Base-by-base conservation (phyloP, 306 rosid genomes). In the Gastrolobium bilobum region DNA sequence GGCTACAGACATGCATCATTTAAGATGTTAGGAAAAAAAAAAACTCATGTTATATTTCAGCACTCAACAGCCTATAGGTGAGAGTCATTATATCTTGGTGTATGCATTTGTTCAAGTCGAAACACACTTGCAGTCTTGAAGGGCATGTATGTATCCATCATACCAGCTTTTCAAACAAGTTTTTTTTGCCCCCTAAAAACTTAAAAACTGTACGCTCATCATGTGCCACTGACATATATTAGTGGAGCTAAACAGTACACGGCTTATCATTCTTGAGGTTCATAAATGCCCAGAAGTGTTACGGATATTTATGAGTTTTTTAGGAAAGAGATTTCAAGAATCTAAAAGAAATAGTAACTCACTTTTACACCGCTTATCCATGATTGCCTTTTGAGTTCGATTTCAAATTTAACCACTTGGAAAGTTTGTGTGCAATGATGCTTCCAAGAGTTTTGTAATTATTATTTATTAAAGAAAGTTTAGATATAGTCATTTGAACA, bases 391-490 rank as follows among this genome's bases (percentile, higher is more conserved):
- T 42, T 26, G 71, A 66, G 53, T 38, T 38, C 10, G 14, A 33
- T 58, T 58, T 31, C 64, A 58, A 29, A 37, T 58, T 58, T 7
- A 58, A 13, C 65, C 65, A 59, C 15, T 33, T 31, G 65, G 1
- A 10, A 59, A 59, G 42, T 59, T 59, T 33, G 72, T 10, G 56
- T 10, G 56, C 38, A 66, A 66, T 66, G 44, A 67, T 67, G 72
- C 54, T 43, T 11, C 51, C 40, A 8, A 26, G 34, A 20, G 53
- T 42, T 65, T 0, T 9, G 51, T 65, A 40, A 63, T 38, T 54
- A 54, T 54, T 54, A 15, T 20, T 54, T 54, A 20, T 6, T 3
- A 52, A 52, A 57, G 30, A 30, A 3, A 47, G 51, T 46, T 47
- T 47, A 10, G n/a, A 14, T 47, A 31, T 26, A 9, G 38, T 5